Percentiles rank a stretch among this genome's conserved stretches.
Conservation (phyloP, 768 basidiomycete genomes). For the Leucocoprinus sp. region DNA sequence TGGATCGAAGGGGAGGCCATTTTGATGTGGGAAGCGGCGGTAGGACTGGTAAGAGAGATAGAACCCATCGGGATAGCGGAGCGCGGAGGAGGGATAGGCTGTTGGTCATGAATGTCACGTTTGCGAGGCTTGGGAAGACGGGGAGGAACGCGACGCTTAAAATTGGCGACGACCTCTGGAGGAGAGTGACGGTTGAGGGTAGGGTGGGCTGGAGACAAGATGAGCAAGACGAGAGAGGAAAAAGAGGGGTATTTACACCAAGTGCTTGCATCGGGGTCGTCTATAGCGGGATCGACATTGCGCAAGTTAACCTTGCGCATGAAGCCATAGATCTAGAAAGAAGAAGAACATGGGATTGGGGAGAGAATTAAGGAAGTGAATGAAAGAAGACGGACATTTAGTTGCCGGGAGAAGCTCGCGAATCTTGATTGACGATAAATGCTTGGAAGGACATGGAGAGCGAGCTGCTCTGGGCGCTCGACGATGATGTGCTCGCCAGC, state of each 20-base stretch:
- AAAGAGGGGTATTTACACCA: constrained; percentile 66
- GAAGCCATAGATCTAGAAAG: constrained; percentile 88
- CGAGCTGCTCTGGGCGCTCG: constrained; percentile 87
- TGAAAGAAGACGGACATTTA: constrained; percentile 64
- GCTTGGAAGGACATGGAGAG: constrained; percentile 86
- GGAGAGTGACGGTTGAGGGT: constrained; percentile 88
- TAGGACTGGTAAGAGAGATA: constrained; percentile 58
- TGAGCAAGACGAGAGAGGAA: constrained; percentile 9
- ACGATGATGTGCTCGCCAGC: constrained; percentile 94
- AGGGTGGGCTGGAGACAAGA: constrained; percentile 59
- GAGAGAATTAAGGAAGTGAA: constrained; percentile 15
- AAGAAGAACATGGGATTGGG: constrained; percentile 3
- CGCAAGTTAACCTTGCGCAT: constrained; percentile 97
- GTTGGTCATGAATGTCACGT: constrained; percentile 63
- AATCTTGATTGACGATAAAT: constrained; percentile 96
- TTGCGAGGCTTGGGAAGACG: constrained; percentile 85
- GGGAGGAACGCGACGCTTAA: constrained; percentile 92
- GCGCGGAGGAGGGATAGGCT: constrained; percentile 66
- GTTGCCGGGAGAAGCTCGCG: constrained; percentile 94
- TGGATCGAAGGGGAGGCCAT: constrained; percentile 30
- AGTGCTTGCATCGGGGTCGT: constrained; percentile 93
- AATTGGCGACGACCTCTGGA: constrained; percentile 84
- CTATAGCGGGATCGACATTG: constrained; percentile 90
- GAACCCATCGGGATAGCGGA: constrained; percentile 66
- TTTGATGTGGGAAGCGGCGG: constrained; percentile 32